Base-by-base conservation (phyloP, 139 green algal species). In the Picochlorum sp. region DNA sequence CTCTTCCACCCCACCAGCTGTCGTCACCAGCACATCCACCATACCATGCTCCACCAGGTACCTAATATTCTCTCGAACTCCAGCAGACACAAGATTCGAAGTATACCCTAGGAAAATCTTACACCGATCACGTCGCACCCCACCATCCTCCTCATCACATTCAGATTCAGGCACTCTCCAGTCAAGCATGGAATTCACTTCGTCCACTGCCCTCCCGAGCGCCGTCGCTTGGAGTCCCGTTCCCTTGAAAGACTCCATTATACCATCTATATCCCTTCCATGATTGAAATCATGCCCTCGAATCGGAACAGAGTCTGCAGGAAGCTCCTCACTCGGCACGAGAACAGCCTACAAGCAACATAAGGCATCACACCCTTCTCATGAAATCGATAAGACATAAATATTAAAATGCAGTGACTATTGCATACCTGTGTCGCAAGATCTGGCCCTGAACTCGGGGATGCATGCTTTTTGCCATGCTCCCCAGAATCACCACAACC, bases 81-180 rank as follows among this genome's bases (percentile, higher is more conserved):
- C 94, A 6, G 85, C 82, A 3, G 86, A 96, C 6, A 95, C 90
- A 26, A 99, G 73, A 72, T 99, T 99, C 30, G 85, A 92, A 0
- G 94, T 99, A 80, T 89, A 99, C 2, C 87, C 92, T 26, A 98
- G 78, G 67, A 97, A 99, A 26, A 99, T 95, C 62, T 89, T 86
- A 52, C 58, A 70, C 24, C 81, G 77, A 2, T 68, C n/a, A 8
- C 66, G 63, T 0, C 63, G 73, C 3, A 77, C 70, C 34, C 34
- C 28, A 30, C 4, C 4, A 20, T 51, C 18, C 47, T 54, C 47
- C 6, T 13, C 47, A 4, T 26, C 47, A 9, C 6, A 7, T 4
- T 54, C 18, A 26, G 16, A 21, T 23, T 54, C 47, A 24, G 34
- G 37, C 14, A 68, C 23, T 11, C 28, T 23, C 64, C 15, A 45